Base-by-base conservation (phyloP, 1,139 yeast genomes). In the Debaryomycetaceae sp. region DNA sequence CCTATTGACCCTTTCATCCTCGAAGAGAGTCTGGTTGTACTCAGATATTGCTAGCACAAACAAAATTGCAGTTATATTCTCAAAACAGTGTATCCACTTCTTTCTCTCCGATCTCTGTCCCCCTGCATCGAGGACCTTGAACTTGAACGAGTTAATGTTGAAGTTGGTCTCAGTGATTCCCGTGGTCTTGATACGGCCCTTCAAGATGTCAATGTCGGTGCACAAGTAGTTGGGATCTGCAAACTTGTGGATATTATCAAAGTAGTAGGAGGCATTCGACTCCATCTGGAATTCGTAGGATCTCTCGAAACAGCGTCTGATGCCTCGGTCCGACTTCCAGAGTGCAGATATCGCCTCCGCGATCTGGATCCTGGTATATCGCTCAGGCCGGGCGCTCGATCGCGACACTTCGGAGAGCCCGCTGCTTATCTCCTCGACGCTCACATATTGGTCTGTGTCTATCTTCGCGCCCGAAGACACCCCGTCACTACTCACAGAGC, bases 51-150 rank as follows among this genome's bases (percentile, higher is more conserved):
- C 97, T 24, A 87, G 79, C n/a, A 93, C 97, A 65, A 90, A 93
- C 35, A 93, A 65, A 1, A 95, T 85, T 1, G 96, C 89, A 0
- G 96, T 87, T 45, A 93, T 90, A 52, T 87, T 89, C 58, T 91
- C 95, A 65, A 95, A 93, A 59, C 96, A 88, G 62, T 91, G 97
- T 49, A 93, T 87, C 99, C 99, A 93, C 62, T 93, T 93, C 54
- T 85, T 83, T 46, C 99, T 78, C 65, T 93, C 99, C 37, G 91
- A 82, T 47, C 99, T 74, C 66, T 93, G 99, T 1, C 99, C 99
- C 41, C 99, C 99, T 5, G 97, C 98, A 69, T 93, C 99, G 45
- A 90, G 72, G 40, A 95, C 88, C 55, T 81, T 83, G 58, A 91
- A 83, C 49, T 76, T 82, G 45, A 80, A 75, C 8, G 84, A 72